Percentiles rank a stretch among this genome's conserved stretches.
phyloP scores from a whole-genome alignment of 1,284 basidiomycete genomes.

The Marasmius sp. region DNA sequence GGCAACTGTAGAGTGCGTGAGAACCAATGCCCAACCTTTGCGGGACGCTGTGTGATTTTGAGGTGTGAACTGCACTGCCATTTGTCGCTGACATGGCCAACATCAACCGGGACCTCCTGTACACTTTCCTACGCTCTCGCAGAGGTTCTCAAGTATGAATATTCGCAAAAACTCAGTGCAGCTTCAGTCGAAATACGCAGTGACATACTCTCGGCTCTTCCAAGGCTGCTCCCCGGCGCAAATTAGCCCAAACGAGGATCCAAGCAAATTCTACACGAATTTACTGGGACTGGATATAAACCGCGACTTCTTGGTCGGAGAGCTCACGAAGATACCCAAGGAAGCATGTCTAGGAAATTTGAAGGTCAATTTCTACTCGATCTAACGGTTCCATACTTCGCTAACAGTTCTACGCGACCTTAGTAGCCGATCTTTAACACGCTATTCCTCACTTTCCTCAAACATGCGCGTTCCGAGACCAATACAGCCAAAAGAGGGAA shows the following conservation, averaged over 20 bases:
- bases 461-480: constrained; percentile 26
- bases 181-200: constrained; percentile 37
- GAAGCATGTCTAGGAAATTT: constrained; percentile 38
- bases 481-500: constrained; percentile 38
- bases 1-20: too few species aligned
- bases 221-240: constrained; percentile 39
- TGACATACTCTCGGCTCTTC: constrained; percentile 42
- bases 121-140: not conserved
- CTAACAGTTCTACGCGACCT: constrained; percentile 1
- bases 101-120: not conserved
- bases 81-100: not conserved
- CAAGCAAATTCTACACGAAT: constrained; percentile 46
- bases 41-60: too few species aligned
- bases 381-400: not conserved
- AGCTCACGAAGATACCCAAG: constrained; percentile 35
- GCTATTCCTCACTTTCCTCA: constrained; percentile 42
- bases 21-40: too few species aligned
- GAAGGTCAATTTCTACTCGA: constrained; percentile 36
- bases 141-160: not conserved
- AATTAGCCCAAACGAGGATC: constrained; percentile 34
- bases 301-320: constrained; percentile 41
- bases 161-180: not conserved
- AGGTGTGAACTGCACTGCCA: too few species aligned
- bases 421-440: constrained; percentile 54
- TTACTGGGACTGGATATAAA: constrained; percentile 53